Conservation (phyloP, 345 rosid species). For the Sisymbrium irio region DNA sequence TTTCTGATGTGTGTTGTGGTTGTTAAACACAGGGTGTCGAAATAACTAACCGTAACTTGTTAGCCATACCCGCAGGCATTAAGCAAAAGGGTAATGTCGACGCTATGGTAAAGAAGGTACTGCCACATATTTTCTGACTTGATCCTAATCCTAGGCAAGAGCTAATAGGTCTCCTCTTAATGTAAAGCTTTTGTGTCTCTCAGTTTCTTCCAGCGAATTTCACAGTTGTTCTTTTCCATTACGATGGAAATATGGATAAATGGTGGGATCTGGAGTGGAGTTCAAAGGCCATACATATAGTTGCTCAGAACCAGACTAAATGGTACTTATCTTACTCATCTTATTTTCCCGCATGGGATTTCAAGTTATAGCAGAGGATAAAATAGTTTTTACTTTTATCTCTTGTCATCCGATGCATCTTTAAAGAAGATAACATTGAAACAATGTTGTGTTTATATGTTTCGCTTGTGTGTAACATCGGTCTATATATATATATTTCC, state of each 20-base stretch:
- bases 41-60: constrained; percentile 49
- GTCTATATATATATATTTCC: background rate
- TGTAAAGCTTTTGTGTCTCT: constrained; percentile 50
- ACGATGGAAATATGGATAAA: constrained; percentile 76
- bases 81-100: constrained; percentile 80
- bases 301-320: constrained; percentile 92
- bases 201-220: constrained; percentile 96
- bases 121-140: background rate
- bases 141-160: constrained; percentile 6
- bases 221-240: constrained; percentile 85
- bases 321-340: constrained; percentile 48
- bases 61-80: constrained; percentile 92
- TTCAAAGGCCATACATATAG: constrained; percentile 72
- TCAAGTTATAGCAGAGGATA: background rate
- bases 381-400: background rate
- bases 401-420: background rate
- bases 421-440: background rate
- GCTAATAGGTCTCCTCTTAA: background rate
- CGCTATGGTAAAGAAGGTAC: constrained; percentile 76
- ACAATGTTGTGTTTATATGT: background rate
- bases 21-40: constrained; percentile 37
- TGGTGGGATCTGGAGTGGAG: constrained; percentile 93
- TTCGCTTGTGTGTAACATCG: background rate
- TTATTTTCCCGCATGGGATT: background rate
- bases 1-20: constrained; percentile 15